Evolutionary conservation across 148 eudicot genomes (phyloP).

Genomic region (Rhododendron henanense): DNA sequence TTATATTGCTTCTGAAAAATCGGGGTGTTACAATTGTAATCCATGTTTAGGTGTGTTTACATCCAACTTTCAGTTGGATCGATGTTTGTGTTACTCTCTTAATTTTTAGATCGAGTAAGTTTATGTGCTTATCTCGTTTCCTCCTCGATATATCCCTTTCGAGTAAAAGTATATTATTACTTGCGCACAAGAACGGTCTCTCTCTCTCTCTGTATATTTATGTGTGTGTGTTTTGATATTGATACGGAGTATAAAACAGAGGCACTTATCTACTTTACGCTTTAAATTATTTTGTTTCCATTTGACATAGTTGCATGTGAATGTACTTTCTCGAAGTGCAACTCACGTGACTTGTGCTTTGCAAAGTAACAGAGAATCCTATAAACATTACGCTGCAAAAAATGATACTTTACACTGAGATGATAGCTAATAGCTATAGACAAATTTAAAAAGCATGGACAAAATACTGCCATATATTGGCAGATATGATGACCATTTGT

Average conservation of each 20-base stretch:
- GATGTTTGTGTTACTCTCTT: too few species aligned
- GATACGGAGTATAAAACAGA: constrained; percentile 14
- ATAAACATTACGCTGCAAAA: background rate
- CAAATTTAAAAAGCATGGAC: background rate
- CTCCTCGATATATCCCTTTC: too few species aligned
- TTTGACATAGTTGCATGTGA: constrained; percentile 49
- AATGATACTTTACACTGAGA: background rate
- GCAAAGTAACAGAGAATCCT: constrained; percentile 25
- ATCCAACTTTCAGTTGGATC: too few species aligned
- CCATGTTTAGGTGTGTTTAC: too few species aligned
- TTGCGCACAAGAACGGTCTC: constrained; percentile 4
- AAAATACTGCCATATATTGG: background rate
- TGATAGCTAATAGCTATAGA: background rate
- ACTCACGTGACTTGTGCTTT: constrained; percentile 47
- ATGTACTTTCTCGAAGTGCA: constrained; percentile 52
- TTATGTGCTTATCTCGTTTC: too few species aligned
- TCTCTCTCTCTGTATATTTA: background rate
- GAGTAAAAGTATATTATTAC: background rate
- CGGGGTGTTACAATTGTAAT: too few species aligned
- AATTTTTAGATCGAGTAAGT: too few species aligned
- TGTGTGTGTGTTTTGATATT: background rate
- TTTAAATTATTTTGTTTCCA: constrained; percentile 34
- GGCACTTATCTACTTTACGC: constrained; percentile 36
- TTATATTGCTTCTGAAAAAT: too few species aligned
- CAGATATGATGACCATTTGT: background rate